Evolutionary conservation across 2,329 filamentous ascomycete genomes (phyloP).

Genomic region (Fusarium tupiense): DNA sequence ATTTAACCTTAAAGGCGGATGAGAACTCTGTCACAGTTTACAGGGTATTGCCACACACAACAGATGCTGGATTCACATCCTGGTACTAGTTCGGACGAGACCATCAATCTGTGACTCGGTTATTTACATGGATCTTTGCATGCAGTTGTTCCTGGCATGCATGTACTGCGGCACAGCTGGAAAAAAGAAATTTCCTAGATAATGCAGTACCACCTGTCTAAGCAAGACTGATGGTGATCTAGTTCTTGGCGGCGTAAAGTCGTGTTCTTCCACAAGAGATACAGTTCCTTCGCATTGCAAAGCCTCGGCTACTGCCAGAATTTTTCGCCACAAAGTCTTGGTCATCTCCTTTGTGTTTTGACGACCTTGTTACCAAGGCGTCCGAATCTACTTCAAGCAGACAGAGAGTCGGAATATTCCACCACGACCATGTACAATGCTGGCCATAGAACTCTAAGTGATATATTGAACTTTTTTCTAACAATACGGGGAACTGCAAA

Average conservation of each 20-base stretch:
- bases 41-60: background rate
- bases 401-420: background rate
- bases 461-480: no score
- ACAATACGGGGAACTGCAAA: no score
- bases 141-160: background rate
- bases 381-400: no score
- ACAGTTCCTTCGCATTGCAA: background rate
- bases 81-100: background rate
- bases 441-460: background rate
- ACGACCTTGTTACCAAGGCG: no score
- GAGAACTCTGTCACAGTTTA: background rate
- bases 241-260: background rate
- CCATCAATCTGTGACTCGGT: background rate
- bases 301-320: no score
- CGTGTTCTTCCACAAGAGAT: no score
- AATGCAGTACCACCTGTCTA: background rate
- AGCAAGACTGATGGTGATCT: background rate
- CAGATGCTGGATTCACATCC: background rate
- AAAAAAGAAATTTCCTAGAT: background rate
- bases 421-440: fast-evolving
- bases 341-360: no score
- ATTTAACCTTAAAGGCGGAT: background rate
- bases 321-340: background rate
- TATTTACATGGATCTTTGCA: background rate
- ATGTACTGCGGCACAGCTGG: background rate